Evolutionary conservation across 2,329 filamentous ascomycete species (phyloP).

Genomic region (Ophioceras dolichostomum): DNA sequence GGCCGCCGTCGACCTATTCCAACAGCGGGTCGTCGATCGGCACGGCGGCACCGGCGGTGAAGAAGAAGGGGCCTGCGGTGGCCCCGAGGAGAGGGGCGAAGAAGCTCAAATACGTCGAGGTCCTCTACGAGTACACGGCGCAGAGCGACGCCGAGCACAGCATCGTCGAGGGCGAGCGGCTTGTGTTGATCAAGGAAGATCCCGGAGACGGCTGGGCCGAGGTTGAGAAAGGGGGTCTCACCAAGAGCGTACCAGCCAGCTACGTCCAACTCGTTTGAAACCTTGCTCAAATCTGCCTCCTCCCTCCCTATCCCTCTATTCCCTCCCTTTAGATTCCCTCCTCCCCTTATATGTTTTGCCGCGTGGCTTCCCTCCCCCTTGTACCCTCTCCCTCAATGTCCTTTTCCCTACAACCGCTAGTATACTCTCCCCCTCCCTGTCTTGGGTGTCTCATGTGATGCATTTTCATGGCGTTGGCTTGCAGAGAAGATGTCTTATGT

Average conservation of each 20-base stretch:
- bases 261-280: constrained; percentile 73
- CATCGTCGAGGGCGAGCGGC: constrained; percentile 83
- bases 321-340: no score
- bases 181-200: constrained; percentile 81
- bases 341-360: no score
- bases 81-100: constrained; percentile 85
- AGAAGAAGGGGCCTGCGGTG: constrained; percentile 86
- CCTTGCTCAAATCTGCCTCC: no score
- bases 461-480: no score
- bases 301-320: no score
- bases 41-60: constrained; percentile 27
- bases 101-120: constrained; percentile 87
- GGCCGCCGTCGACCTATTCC: constrained; percentile 66
- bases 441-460: no score
- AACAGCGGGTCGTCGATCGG: constrained; percentile 60
- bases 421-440: no score
- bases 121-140: constrained; percentile 82
- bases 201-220: constrained; percentile 93
- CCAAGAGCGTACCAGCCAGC: constrained; percentile 84
- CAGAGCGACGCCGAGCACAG: constrained; percentile 77
- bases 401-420: no score
- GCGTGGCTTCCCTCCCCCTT: no score
- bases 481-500: no score
- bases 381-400: no score
- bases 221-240: constrained; percentile 80